A percentile compares a stretch with the other conserved stretches of the same genome.
Conservation (phyloP, 2,329 filamentous ascomycete species). For the Colletotrichum horii region DNA sequence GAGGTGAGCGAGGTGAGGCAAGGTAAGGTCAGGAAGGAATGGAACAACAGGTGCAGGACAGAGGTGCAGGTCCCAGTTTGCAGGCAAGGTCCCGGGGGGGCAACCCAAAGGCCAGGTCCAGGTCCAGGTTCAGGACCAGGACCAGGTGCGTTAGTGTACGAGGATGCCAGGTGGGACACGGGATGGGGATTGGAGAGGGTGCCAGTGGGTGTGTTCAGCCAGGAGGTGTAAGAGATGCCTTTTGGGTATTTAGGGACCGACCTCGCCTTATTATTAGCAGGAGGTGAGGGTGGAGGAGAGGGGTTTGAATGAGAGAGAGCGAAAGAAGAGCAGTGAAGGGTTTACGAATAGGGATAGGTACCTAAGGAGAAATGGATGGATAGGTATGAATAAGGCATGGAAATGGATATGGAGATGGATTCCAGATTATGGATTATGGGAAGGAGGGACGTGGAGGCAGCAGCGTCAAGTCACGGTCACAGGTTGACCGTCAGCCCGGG, state of each 20-base stretch:
- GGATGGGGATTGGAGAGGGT: background rate
- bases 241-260: background rate
- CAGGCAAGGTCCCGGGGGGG: background rate
- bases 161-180: background rate
- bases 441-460: constrained; percentile 1
- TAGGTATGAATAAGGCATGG: background rate
- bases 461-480: background rate
- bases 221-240: background rate
- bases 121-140: background rate
- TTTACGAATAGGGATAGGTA: background rate
- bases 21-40: background rate
- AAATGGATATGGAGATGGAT: background rate
- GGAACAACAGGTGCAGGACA: background rate
- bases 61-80: background rate
- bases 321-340: background rate
- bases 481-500: background rate
- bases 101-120: background rate
- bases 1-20: background rate
- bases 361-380: background rate
- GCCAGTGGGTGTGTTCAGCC: background rate
- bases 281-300: background rate
- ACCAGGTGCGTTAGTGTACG: background rate
- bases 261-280: background rate
- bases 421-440: background rate
- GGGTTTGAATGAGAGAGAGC: background rate